phyloP scores from a whole-genome alignment of 768 basidiomycete genomes.

The Daedaleopsis sinensis region DNA sequence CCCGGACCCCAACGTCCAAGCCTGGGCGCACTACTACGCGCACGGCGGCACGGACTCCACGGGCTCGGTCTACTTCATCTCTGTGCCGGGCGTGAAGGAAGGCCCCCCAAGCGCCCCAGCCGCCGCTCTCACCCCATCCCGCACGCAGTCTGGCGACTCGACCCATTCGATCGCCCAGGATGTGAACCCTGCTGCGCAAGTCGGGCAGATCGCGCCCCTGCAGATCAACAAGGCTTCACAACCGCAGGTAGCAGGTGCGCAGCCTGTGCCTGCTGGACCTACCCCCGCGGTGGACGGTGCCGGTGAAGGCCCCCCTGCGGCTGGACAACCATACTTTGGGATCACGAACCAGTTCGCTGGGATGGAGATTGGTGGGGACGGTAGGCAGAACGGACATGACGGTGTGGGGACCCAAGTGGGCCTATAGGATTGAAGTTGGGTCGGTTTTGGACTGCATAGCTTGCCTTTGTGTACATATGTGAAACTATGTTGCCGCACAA shows the following conservation, averaged over 20 bases:
- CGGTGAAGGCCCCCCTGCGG: conserved; percentile 7
- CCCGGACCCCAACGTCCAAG: conserved; percentile 79
- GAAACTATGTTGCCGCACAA: too few relatives aligned
- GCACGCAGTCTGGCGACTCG: conserved; percentile 9
- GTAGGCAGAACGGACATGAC: conserved; percentile 13
- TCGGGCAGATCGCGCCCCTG: conserved; percentile 7
- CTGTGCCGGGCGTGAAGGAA: conserved; percentile 74
- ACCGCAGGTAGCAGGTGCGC: background rate
- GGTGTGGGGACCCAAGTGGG: background rate
- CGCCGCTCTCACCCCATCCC: conserved; percentile 7
- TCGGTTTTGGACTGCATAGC: too few relatives aligned
- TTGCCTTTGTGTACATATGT: too few relatives aligned
- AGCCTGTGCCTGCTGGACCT: conserved; percentile 3
- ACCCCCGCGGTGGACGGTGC: conserved; percentile 8
- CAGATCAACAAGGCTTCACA: conserved; percentile 12
- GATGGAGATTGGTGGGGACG: conserved; percentile 25
- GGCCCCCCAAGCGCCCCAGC: conserved; percentile 18
- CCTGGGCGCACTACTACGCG: conserved; percentile 86
- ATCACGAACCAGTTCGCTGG: conserved; percentile 29
- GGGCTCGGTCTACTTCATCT: conserved; percentile 80
- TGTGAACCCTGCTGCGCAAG: background rate
- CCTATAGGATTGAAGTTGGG: background rate
- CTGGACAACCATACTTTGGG: conserved; percentile 22
- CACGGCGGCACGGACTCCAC: conserved; percentile 75
- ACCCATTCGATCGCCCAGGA: background rate